Evolutionary conservation across 441 rosid species (phyloP).

Genomic region (Populus hybrid): DNA sequence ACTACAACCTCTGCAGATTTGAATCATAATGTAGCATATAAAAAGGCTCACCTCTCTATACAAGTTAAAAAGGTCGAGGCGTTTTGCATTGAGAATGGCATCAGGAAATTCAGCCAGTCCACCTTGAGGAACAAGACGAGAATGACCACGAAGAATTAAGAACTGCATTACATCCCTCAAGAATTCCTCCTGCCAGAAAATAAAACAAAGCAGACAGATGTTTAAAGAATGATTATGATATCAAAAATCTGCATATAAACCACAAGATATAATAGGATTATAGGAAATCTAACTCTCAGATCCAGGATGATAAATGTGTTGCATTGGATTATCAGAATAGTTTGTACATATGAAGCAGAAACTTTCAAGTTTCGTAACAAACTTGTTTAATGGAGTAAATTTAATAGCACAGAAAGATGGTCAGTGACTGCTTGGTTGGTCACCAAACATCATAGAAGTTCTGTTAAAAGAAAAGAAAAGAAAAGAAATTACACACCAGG

Average conservation of each 20-base stretch:
- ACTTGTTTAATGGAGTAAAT: not conserved
- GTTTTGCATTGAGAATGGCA: constrained; percentile 90
- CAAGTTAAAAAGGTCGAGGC: constrained; percentile 93
- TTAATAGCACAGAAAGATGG: too few species aligned
- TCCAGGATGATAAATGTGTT: not conserved
- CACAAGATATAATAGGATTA: not conserved
- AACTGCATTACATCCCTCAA: constrained; percentile 95
- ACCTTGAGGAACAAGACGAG: constrained; percentile 94
- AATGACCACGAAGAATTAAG: constrained; percentile 83
- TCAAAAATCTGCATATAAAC: not conserved
- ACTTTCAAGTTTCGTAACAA: not conserved
- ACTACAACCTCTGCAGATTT: constrained; percentile 12
- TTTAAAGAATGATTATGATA: not conserved
- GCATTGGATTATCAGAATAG: too few species aligned
- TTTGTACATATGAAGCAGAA: not conserved
- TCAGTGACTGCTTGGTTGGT: too few species aligned
- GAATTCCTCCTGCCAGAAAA: constrained; percentile 79
- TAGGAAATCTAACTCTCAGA: not conserved
- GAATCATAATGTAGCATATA: constrained; percentile 13
- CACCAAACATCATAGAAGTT: too few species aligned
- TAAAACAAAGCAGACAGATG: not conserved
- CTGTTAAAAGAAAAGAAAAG: too few species aligned
- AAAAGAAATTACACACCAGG: not conserved
- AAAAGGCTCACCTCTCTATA: constrained; percentile 77
- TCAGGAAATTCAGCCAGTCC: constrained; percentile 95